Percentiles rank a stretch among this genome's conserved stretches.
Evolutionary conservation across 2,329 filamentous ascomycete genomes (phyloP).

Genomic region (Dothidotthia symphoricarpi): DNA sequence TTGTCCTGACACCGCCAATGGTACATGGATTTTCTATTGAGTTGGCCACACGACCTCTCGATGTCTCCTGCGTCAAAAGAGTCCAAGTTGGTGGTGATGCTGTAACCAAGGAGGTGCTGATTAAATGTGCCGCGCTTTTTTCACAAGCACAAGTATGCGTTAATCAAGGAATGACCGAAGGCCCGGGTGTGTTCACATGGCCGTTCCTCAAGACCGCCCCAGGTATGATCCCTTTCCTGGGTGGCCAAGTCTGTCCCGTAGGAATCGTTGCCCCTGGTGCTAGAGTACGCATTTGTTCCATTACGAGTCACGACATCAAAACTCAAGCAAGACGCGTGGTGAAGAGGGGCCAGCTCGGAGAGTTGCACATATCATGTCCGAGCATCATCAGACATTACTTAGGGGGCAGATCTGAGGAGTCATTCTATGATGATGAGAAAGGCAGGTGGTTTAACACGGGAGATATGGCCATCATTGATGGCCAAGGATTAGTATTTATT

Average conservation of each 20-base stretch:
- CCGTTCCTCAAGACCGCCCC: neutral
- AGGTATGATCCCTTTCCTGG: neutral
- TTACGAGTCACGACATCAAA: neutral
- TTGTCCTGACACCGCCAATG: slow-evolving; percentile 3
- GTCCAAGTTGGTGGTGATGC: slow-evolving; percentile 4
- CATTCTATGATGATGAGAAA: slow-evolving; percentile 1
- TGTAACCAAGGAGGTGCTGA: neutral
- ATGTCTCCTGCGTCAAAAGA: neutral
- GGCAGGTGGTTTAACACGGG: slow-evolving; percentile 2
- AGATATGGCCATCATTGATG: slow-evolving; percentile 2
- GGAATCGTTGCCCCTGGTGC: slow-evolving; percentile 1
- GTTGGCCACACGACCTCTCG: neutral
- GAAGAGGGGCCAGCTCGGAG: neutral
- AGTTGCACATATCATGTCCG: slow-evolving; percentile 1
- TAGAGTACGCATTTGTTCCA: neutral
- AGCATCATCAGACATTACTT: slow-evolving; percentile 3
- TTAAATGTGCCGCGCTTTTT: slow-evolving; percentile 1
- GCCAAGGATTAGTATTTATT: slow-evolving; percentile 1
- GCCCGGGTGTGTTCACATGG: slow-evolving; percentile 1
- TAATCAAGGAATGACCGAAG: slow-evolving; percentile 2
- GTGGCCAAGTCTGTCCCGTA: slow-evolving; percentile 1
- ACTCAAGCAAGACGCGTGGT: neutral
- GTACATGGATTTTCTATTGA: neutral
- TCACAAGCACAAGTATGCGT: slow-evolving; percentile 1
- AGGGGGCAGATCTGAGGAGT: neutral